Base-by-base conservation (phyloP, 164 flowering plant species). In the Kalanchoe fedtschenkoi region DNA sequence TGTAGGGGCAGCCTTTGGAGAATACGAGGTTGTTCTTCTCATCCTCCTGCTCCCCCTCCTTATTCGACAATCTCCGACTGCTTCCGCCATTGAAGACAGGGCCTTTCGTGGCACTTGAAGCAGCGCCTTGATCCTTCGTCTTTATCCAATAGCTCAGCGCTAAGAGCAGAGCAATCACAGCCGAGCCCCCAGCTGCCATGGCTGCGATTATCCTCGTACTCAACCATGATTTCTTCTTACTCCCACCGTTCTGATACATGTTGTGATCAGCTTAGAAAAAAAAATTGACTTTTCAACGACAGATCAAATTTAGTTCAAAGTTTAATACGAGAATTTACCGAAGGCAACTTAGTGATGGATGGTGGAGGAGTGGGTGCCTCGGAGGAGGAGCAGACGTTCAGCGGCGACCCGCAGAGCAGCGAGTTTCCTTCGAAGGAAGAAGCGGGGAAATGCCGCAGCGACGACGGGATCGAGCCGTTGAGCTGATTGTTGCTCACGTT, bases 11-110 rank as follows among this genome's bases (percentile, higher is more conserved):
- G 0, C 88, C 87, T 71, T 77, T 81, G 66, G 81, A 81, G 69
- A 85, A 75, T n/a, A 80, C 86, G 46, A 81, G 68, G 69, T 78
- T 85, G 71, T 80, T 81, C 59, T 83, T 85, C 69, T 84, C 89
- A 19, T 82, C 70, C 46, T 75, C 85, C 65, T 78, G 86, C 54
- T 82, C 82, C 34, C 89, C 89, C 89, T 83, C 19, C 86, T n/a
- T n/a, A n/a, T n/a, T n/a, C n/a, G n/a, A n/a, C 89, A 65, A 83
- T 81, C 34, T 77, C 79, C 39, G 77, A 84, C 57, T 72, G 75
- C 8, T 81, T 62, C 76, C 75, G 68, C 62, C 65, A 35, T 61
- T 34, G n/a, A 70, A 38, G 54, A 68, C 68, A 58, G 73, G 73
- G 16, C 72, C 79, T 71, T 75, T 78, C 11, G 65, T 17, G 7